Percentiles rank a stretch among this genome's conserved stretches.
Conservation (phyloP, 2,329 filamentous ascomycete genomes). For the Endocalyx cinctus region DNA sequence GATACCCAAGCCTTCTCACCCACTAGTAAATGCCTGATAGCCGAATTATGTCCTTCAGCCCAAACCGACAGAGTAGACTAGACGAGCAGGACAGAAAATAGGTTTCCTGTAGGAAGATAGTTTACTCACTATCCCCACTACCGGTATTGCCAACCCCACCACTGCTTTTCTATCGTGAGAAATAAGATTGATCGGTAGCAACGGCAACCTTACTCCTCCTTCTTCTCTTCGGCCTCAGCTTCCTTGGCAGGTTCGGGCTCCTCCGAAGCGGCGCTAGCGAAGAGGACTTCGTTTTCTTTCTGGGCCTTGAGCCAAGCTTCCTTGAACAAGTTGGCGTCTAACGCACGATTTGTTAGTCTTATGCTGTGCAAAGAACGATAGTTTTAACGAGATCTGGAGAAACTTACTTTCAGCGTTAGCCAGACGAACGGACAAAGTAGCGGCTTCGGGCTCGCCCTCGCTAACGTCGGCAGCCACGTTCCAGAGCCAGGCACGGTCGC, state of each 20-base stretch:
- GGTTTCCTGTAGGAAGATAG: no score
- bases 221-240: slow-evolving; percentile 22
- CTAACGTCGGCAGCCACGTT: slow-evolving; percentile 96
- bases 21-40: no score
- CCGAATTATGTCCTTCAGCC: no score
- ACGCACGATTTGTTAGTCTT: not conserved
- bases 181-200: slow-evolving; percentile 16
- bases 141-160: no score
- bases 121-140: no score
- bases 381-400: slow-evolving; percentile 7
- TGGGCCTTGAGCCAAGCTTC: slow-evolving; percentile 96
- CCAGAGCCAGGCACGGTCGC: slow-evolving; percentile 99
- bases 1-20: no score
- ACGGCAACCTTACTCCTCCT: slow-evolving; percentile 21
- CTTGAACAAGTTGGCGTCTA: slow-evolving; percentile 96
- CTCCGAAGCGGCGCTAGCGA: slow-evolving; percentile 45
- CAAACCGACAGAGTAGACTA: no score
- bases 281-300: slow-evolving; percentile 88
- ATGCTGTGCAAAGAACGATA: slow-evolving; percentile 23
- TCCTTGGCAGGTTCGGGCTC: slow-evolving; percentile 25
- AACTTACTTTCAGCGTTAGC: slow-evolving; percentile 92
- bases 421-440: slow-evolving; percentile 94
- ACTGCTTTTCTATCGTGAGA: slow-evolving; percentile 13
- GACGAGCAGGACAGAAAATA: no score
- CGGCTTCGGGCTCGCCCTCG: slow-evolving; percentile 94